Evolutionary conservation across 1,284 basidiomycete genomes (phyloP), one percentile per base, ranked within the genome.

Genomic region (Pyrrhoderma noxium): DNA sequence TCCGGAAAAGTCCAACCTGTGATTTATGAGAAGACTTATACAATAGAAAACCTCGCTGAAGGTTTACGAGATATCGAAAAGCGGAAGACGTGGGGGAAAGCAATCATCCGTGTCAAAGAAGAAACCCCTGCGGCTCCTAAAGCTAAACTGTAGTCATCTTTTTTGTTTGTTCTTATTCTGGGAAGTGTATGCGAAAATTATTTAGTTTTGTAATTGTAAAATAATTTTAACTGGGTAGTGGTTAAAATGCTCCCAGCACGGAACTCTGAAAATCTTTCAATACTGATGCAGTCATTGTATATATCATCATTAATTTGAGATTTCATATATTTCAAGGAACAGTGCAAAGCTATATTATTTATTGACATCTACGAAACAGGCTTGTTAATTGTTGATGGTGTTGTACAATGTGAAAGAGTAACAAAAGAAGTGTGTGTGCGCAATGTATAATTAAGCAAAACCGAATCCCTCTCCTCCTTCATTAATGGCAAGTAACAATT

Each of bases 61-160:
- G 94, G 91, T 0, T 72, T 98, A 9, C 71, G 71, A 31, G 79
- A 79, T 3, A 70, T 98, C 9, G 83, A 92, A 61, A 74, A 75
- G 49, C 73, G 95, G 53, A 82, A 91, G 70, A 95, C 93, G 1
- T 98, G 91, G 89, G 95, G 94, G 1, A 98, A 98, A 66, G 89
- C 78, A 0, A 72, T 95, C 18, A 77, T 92, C 1, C 74, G 74
- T 36, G 67, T 98, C 34, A 74, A 74, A 51, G 69, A 75, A 25
- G 73, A 76, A 16, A 40, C 11, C 11, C 27, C 27, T 11, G 11
- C 5, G 11, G 5, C 27, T 31, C 27, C 27, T 11, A 31, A 31
- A 31, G 5, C 27, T 31, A 31, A 31, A 31, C 11, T 31, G 27
- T 31, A 11, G 11, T 31, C 11, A 5, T 31, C 5, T n/a, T n/a